Evolutionary conservation across 768 basidiomycete species (phyloP).

Genomic region (Collybia sordida): DNA sequence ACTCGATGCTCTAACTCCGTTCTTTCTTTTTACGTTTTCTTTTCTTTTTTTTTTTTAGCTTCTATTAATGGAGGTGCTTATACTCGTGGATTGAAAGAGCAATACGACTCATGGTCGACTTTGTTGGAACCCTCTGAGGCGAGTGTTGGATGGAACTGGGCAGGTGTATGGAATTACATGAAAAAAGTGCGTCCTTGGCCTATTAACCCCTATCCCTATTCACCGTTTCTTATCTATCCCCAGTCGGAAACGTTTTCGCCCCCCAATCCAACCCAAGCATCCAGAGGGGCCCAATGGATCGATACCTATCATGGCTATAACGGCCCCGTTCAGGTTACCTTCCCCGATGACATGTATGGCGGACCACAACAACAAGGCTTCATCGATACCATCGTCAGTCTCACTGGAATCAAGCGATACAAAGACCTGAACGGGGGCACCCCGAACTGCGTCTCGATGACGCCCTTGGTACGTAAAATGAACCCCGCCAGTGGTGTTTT

Average conservation of each 20-base stretch:
- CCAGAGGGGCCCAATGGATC: slow-evolving; percentile 47
- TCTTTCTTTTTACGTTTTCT: background rate
- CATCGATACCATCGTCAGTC: slow-evolving; percentile 40
- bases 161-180: slow-evolving; percentile 43
- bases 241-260: slow-evolving; percentile 49
- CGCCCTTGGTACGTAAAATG: slow-evolving; percentile 40
- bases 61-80: slow-evolving; percentile 51
- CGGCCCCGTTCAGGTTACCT: slow-evolving; percentile 56
- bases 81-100: slow-evolving; percentile 41
- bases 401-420: slow-evolving; percentile 48
- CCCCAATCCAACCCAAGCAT: slow-evolving; percentile 42
- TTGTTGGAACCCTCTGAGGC: slow-evolving; percentile 40
- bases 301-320: slow-evolving; percentile 47
- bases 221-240: background rate
- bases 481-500: background rate
- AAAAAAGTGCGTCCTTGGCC: slow-evolving; percentile 41
- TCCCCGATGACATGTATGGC: slow-evolving; percentile 53
- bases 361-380: slow-evolving; percentile 55
- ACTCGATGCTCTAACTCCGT: background rate
- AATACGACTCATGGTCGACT: slow-evolving; percentile 42
- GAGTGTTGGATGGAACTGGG: slow-evolving; percentile 47
- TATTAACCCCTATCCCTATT: background rate
- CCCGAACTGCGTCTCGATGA: slow-evolving; percentile 56
- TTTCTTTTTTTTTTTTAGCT: slow-evolving; percentile 16
- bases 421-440: slow-evolving; percentile 56